phyloP scores from a whole-genome alignment of 345 rosid species.

The Carallia brachiata region DNA sequence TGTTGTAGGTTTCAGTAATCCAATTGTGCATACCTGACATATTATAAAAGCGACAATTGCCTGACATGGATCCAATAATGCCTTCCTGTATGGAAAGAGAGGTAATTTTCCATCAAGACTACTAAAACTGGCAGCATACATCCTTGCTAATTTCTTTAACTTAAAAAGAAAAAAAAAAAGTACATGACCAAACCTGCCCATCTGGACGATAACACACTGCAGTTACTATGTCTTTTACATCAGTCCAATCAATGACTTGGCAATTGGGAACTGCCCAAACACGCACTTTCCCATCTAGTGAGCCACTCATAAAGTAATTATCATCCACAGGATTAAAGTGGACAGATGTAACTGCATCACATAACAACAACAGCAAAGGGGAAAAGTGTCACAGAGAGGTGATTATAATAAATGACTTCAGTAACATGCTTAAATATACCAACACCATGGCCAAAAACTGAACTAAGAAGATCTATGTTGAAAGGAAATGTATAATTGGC shows the following conservation, averaged over 20 bases:
- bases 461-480: not conserved
- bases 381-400: not conserved
- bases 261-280: slow-evolving; percentile 63
- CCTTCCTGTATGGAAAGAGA: slow-evolving; percentile 28
- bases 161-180: not conserved
- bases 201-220: slow-evolving; percentile 86
- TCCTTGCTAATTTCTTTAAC: not conserved
- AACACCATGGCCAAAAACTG: not conserved
- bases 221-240: slow-evolving; percentile 63
- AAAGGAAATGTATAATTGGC: not conserved
- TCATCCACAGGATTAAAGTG: slow-evolving; percentile 83
- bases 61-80: slow-evolving; percentile 46
- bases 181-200: slow-evolving; percentile 57
- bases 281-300: slow-evolving; percentile 85
- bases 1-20: not conserved
- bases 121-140: not conserved
- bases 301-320: slow-evolving; percentile 73
- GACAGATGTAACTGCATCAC: slow-evolving; percentile 68
- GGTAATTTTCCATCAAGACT: slow-evolving; percentile 7
- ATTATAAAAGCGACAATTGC: slow-evolving; percentile 59
- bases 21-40: slow-evolving; percentile 38
- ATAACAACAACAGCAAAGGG: not conserved
- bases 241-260: slow-evolving; percentile 84
- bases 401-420: not conserved
- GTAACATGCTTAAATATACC: not conserved